Base-by-base conservation (phyloP, 2,329 filamentous ascomycete species). In the Fusarium citri region DNA sequence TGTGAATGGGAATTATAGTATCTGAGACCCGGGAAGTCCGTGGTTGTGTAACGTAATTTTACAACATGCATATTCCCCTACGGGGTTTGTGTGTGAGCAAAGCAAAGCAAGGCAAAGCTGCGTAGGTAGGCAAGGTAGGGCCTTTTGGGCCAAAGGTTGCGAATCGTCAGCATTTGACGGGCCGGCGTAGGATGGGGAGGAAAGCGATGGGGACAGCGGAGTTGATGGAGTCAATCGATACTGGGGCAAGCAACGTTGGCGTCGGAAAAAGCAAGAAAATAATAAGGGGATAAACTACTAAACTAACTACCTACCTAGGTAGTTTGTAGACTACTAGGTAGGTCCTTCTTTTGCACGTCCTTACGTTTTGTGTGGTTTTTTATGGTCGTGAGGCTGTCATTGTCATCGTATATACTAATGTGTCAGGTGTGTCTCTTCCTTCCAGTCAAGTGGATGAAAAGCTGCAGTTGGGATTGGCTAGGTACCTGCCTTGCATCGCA, bases 391-490 rank as follows among this genome's bases (percentile, higher is more conserved):
- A 34, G 22, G 30, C 30, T 40, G 31, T 37, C 18, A 10, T 34
- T 51, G 40, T 55, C 28, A 46, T 48, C 58, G 66, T 55, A 25
- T 16, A 15, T 49, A 14, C 26, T 49, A 49, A 16, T 14, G 55
- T 41, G 51, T 28, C 64, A 26, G 59, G 49, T 68, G n/a, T 50
- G 45, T 57, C 25, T 47, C 25, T 51, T 40, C 31, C 22, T 26
- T 61, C 26, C 42, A 50, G 34, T 53, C 11, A 18, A 25, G 65
- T 45, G 40, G 59, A 53, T 51, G 53, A 54, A 57, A 56, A 25
- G 42, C 55, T 67, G 59, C 42, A 40, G 49, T 55, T 42, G 46
- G 65, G 55, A 73, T 73, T 72, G 71, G 68, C 43, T 45, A 37
- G 28, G 26, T 37, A 30, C 41, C n/a, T 59, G 37, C 47, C 53